Percentiles rank a stretch among this genome's conserved stretches.
These are phyloP conservation scores for Amesomyces nigricolor DNA, from an alignment of 2,329 filamentous ascomycete species.

Conservation along the genomic window DNA sequence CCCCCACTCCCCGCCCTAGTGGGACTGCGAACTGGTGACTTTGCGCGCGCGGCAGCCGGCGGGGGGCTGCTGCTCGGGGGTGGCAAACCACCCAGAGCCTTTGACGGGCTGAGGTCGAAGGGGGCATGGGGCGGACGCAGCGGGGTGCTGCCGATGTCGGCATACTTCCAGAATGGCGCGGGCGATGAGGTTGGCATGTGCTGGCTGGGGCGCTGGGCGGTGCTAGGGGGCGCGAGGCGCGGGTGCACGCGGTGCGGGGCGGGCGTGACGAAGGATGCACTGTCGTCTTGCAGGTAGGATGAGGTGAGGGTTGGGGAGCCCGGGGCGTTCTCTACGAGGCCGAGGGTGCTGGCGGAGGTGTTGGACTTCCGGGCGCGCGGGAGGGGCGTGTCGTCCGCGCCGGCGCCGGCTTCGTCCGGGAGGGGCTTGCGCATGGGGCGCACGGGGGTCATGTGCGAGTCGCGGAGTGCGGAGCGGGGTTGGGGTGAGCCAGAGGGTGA, in stretches of 20 bases:
- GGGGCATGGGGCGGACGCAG: conserved; percentile 39
- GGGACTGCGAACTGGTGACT: conserved; percentile 50
- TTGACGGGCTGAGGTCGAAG: conserved; percentile 57
- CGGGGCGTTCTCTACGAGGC: conserved; percentile 45
- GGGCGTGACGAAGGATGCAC: conserved; percentile 61
- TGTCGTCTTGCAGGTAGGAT: conserved; percentile 57
- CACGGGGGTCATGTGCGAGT: conserved; percentile 54
- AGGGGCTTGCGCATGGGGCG: conserved; percentile 41
- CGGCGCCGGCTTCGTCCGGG: conserved; percentile 35
- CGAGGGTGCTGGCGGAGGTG: conserved; percentile 37
- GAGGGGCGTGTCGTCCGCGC: conserved; percentile 56
- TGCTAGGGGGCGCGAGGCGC: conserved; percentile 71
- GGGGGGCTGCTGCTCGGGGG: conserved; percentile 55
- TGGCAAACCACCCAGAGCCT: conserved; percentile 37
- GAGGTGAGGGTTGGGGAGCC: conserved; percentile 58
- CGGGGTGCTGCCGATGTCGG: conserved; percentile 69
- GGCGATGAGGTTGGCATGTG: conserved; percentile 83
- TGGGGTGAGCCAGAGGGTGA: conserved; percentile 52
- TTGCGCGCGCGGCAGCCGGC: conserved; percentile 35
- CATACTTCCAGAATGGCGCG: conserved; percentile 84
- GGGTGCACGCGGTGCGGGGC: conserved; percentile 69
- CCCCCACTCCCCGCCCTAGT: conserved; percentile 32
- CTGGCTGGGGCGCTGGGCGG: conserved; percentile 73
- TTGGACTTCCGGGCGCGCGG: conserved; percentile 51
- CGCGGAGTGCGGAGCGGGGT: conserved; percentile 44